Base-by-base conservation (phyloP, 169 alveolate species). In the Plasmodium billcollinsi region DNA sequence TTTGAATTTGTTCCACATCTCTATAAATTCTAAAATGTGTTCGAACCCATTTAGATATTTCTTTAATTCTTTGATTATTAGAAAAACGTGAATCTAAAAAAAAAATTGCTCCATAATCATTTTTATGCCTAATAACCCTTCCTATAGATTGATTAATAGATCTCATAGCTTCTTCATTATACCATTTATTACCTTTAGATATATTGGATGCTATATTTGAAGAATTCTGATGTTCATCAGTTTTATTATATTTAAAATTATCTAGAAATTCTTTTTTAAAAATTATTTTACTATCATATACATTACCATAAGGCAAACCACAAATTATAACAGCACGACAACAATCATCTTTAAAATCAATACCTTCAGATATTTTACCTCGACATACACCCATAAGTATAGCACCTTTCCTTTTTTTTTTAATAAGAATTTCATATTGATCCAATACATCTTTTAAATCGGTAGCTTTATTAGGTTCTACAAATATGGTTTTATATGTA, bases 81-180 rank as follows among this genome's bases (percentile, higher is more conserved):
- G 90, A 76, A 92, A 93, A 98, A 65, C 99, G 93, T 71, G 94
- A 93, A 90, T 98, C 99, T 26, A 97, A 92, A 56, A 97, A 94
- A 29, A 97, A 74, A 45, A 98, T 95, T 18, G 94, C 92, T 43
- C 99, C 99, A 88, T 97, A 98, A 88, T 98, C 99, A 71, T 96
- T 78, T 61, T 88, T 94, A 93, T 98, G 99, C 72, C 99, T 94
- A 26, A 98, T 97, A 26, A 97, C 98, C 88, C 99, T 96, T 21
- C 99, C 99, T 18, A 98, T 93, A 2, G 99, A 98, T 90, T 98
- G 98, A 93, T 98, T 98, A 26, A 97, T 97, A 14, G 99, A 98
- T 88, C 99, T 94, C 45, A 97, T 97, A 2, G 99, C 99, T 89
- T 97, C 97, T 74, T 96, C 94, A 52, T 93, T 88, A 94, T 98